These are phyloP conservation scores for Eragrostis nindensis DNA, from an alignment of 176 grass and related monocot species.

Conservation along the genomic window DNA sequence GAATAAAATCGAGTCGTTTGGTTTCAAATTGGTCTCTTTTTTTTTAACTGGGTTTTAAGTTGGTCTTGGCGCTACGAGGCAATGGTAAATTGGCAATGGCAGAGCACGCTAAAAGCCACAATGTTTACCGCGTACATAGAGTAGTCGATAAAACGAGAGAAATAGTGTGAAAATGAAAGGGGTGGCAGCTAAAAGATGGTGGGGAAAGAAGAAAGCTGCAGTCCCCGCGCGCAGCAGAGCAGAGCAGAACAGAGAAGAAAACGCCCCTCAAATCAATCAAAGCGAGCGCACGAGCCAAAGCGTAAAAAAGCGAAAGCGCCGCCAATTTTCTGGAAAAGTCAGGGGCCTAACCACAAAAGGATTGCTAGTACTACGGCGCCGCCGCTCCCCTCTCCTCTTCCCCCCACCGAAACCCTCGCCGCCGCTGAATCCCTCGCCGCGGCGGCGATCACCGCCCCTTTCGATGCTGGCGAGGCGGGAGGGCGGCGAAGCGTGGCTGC, in stretches of 20 bases:
- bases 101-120: background rate
- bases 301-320: conserved; percentile 24
- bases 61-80: no score
- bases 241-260: conserved; percentile 26
- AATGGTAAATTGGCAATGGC: no score
- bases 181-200: conserved; percentile 35
- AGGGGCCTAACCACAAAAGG: conserved; percentile 23
- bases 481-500: background rate
- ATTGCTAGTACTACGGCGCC: background rate
- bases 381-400: background rate
- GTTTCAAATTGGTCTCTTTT: no score
- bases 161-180: conserved; percentile 28
- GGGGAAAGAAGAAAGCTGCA: background rate
- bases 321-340: conserved; percentile 15
- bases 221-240: background rate
- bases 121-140: background rate
- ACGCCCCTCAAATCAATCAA: conserved; percentile 31
- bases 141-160: background rate
- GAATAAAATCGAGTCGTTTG: no score
- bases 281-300: conserved; percentile 39
- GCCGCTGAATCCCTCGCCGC: conserved; percentile 29
- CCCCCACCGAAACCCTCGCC: conserved; percentile 50
- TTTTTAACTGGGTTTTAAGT: no score
- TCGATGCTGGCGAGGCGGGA: background rate
- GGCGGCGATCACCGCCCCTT: conserved; percentile 24